phyloP scores from a whole-genome alignment of 2,329 filamentous ascomycete genomes.

The Fusarium sp. region DNA sequence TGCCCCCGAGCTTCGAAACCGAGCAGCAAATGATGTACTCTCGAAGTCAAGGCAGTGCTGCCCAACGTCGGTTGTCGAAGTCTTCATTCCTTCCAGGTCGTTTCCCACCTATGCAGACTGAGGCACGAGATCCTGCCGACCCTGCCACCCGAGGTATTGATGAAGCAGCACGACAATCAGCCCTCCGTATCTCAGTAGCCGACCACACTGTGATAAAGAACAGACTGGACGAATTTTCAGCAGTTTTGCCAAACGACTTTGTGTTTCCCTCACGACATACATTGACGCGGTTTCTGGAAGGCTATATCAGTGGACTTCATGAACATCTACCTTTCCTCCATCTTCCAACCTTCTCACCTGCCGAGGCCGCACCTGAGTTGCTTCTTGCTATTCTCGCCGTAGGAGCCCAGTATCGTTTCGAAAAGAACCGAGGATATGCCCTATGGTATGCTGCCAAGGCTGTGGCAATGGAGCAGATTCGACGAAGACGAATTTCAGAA shows the following conservation, averaged over 20 bases:
- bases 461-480: slow-evolving; percentile 68
- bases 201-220: slow-evolving; percentile 68
- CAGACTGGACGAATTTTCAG: slow-evolving; percentile 70
- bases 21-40: slow-evolving; percentile 66
- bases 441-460: slow-evolving; percentile 71
- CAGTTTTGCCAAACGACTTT: slow-evolving; percentile 70
- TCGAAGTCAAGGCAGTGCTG: slow-evolving; percentile 53
- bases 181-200: slow-evolving; percentile 63
- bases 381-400: slow-evolving; percentile 75
- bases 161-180: slow-evolving; percentile 49
- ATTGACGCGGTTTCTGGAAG: slow-evolving; percentile 74
- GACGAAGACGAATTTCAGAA: slow-evolving; percentile 66
- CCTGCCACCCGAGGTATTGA: slow-evolving; percentile 42
- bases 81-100: slow-evolving; percentile 64
- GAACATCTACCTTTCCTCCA: slow-evolving; percentile 71
- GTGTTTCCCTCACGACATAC: slow-evolving; percentile 76
- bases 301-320: slow-evolving; percentile 75
- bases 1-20: slow-evolving; percentile 65
- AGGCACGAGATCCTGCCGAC: slow-evolving; percentile 57
- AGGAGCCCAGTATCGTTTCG: slow-evolving; percentile 73
- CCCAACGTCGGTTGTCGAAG: slow-evolving; percentile 58
- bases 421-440: slow-evolving; percentile 67
- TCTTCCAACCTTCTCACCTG: slow-evolving; percentile 71
- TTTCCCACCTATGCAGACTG: slow-evolving; percentile 65
- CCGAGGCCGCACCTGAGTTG: slow-evolving; percentile 74